phyloP scores from a whole-genome alignment of 1,139 yeast genomes.

The Cylindricascospora bacillispora region DNA sequence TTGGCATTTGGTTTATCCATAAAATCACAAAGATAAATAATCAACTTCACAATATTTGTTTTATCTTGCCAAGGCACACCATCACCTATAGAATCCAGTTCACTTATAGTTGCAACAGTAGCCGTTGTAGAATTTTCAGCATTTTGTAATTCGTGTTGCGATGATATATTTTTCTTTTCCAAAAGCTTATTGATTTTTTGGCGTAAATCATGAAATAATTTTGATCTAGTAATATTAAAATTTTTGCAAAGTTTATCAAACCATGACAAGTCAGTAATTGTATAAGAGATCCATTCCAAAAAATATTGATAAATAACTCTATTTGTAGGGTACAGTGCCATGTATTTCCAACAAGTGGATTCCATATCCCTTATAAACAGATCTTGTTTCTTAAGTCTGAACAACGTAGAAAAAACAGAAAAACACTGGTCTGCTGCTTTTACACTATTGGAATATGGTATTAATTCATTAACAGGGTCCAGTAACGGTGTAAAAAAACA shows the following conservation, averaged over 20 bases:
- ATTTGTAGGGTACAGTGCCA: conserved; percentile 29
- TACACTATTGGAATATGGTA: conserved; percentile 28
- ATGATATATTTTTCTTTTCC: conserved; percentile 2
- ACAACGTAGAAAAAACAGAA: conserved; percentile 29
- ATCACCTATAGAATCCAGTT: background rate
- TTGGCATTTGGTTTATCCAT: background rate
- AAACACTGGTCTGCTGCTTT: conserved; percentile 25
- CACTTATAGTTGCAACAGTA: background rate
- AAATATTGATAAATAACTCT: conserved; percentile 11
- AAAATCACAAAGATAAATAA: background rate
- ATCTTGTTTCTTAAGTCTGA: conserved; percentile 25
- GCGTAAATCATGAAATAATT: conserved; percentile 16
- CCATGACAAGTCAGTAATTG: conserved; percentile 24
- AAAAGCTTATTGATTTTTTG: conserved; percentile 7
- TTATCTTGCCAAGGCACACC: conserved; percentile 1
- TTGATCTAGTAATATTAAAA: conserved; percentile 28
- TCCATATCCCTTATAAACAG: conserved; percentile 26
- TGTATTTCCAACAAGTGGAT: conserved; percentile 31
- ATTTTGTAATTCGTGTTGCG: background rate
- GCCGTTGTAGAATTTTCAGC: background rate
- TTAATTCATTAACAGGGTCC: conserved; percentile 26
- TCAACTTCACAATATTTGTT: background rate
- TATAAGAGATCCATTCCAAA: conserved; percentile 27
- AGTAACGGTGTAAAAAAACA: conserved; percentile 10
- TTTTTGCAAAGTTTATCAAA: conserved; percentile 28